Evolutionary conservation across 2,329 filamentous ascomycete genomes (phyloP).

Genomic region (Ascochyta fabae): DNA sequence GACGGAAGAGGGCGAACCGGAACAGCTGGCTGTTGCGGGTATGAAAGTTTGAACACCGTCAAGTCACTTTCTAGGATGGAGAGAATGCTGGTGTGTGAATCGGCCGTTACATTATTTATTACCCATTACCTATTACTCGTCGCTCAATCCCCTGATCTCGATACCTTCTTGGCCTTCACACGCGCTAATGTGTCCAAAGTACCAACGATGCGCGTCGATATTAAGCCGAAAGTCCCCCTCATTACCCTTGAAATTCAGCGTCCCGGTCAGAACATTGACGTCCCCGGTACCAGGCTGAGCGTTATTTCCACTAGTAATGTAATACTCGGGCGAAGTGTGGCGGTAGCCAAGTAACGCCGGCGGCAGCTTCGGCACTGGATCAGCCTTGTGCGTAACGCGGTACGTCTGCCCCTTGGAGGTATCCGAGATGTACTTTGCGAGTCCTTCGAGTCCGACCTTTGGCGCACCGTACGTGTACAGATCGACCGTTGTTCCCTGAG

Average conservation of each 20-base stretch:
- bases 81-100: background rate
- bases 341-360: slow-evolving; percentile 66
- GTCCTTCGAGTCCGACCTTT: slow-evolving; percentile 65
- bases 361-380: slow-evolving; percentile 73
- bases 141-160: slow-evolving; percentile 27
- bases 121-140: background rate
- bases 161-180: slow-evolving; percentile 40
- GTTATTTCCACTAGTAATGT: slow-evolving; percentile 37
- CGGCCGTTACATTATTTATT: slow-evolving; percentile 2
- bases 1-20: slow-evolving; percentile 44
- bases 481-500: slow-evolving; percentile 56
- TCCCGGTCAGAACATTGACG: slow-evolving; percentile 27
- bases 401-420: slow-evolving; percentile 62
- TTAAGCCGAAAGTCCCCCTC: slow-evolving; percentile 38
- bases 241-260: slow-evolving; percentile 37
- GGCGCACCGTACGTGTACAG: slow-evolving; percentile 73
- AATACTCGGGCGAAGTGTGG: slow-evolving; percentile 75
- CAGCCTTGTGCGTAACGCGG: slow-evolving; percentile 71
- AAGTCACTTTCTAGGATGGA: background rate
- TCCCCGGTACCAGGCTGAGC: slow-evolving; percentile 29
- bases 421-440: slow-evolving; percentile 61
- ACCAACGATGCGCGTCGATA: slow-evolving; percentile 43
- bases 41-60: slow-evolving; percentile 29
- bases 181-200: slow-evolving; percentile 45
- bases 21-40: slow-evolving; percentile 30